phyloP scores from a whole-genome alignment of 345 rosid genomes.

The Sapria himalayana region DNA sequence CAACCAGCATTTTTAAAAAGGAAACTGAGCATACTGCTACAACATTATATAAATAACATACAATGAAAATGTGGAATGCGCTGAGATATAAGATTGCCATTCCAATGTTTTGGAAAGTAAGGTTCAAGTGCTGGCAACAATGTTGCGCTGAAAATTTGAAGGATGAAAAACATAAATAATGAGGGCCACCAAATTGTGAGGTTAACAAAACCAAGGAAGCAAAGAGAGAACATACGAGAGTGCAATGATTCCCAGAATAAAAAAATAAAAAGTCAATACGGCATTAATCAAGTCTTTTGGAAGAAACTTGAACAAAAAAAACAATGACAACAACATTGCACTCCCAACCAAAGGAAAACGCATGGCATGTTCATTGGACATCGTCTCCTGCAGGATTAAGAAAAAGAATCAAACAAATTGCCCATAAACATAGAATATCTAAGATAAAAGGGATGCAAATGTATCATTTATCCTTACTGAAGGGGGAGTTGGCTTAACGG shows the following conservation, averaged over 20 bases:
- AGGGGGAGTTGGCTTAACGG: conserved; percentile 92
- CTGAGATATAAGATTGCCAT: conserved; percentile 57
- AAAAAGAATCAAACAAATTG: too few species aligned
- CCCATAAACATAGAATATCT: too few species aligned
- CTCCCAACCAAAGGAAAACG: conserved; percentile 97
- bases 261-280: conserved; percentile 82
- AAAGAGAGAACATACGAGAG: conserved; percentile 59
- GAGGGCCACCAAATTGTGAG: conserved; percentile 2
- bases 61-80: conserved; percentile 58
- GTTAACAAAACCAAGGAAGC: conserved; percentile 4
- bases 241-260: conserved; percentile 77
- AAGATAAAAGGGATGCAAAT: too few species aligned
- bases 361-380: conserved; percentile 98
- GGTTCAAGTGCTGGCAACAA: conserved; percentile 58
- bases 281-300: conserved; percentile 93
- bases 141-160: conserved; percentile 49
- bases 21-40: too few species aligned
- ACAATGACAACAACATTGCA: conserved; percentile 84
- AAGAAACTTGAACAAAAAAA: conserved; percentile 87
- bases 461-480: conserved; percentile 26
- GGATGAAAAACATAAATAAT: conserved; percentile 8
- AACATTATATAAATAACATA: too few species aligned
- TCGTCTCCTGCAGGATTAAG: conserved; percentile 53
- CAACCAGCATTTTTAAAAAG: too few species aligned
- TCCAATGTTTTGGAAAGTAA: conserved; percentile 66